phyloP scores from a whole-genome alignment of 495 filamentous ascomycete genomes.

The Trypethelium eluteriae region DNA sequence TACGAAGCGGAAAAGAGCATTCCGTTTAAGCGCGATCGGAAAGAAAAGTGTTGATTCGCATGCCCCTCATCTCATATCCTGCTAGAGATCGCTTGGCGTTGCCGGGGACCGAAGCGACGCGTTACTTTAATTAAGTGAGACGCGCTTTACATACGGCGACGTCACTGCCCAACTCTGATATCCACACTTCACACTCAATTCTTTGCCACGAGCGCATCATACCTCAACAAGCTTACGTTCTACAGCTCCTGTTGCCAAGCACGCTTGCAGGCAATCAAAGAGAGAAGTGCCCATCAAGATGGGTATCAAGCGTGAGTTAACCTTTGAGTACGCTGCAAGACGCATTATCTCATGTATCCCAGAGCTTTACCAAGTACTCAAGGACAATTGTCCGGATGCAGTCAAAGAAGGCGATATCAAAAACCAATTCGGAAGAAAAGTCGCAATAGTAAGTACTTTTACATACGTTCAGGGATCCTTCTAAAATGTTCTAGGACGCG shows the following conservation, averaged over 20 bases:
- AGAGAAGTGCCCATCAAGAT: constrained; percentile 42
- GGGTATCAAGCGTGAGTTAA: constrained; percentile 72
- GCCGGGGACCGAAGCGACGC: not conserved
- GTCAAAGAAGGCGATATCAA: constrained; percentile 96
- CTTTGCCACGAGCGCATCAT: not conserved
- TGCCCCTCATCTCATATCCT: not conserved
- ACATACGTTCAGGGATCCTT: not conserved
- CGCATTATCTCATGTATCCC: constrained; percentile 18
- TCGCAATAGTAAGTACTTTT: constrained; percentile 70
- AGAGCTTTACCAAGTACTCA: constrained; percentile 79
- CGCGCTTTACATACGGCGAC: not conserved
- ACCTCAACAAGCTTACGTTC: not conserved
- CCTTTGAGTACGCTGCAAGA: not conserved
- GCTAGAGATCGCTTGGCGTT: too few species aligned
- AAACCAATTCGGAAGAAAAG: constrained; percentile 93
- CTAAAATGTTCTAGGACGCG: constrained; percentile 61
- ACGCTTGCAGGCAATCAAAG: not conserved
- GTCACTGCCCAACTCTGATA: not conserved
- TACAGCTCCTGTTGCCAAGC: not conserved
- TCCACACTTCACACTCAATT: not conserved
- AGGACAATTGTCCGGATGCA: constrained; percentile 86
- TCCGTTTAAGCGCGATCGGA: not conserved
- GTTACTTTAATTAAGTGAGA: not conserved
- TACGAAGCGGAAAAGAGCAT: not conserved
- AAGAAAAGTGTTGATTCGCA: constrained; percentile 1